phyloP scores from a whole-genome alignment of 1,284 basidiomycete genomes.

The Pseudozyma tsukubaensis region DNA sequence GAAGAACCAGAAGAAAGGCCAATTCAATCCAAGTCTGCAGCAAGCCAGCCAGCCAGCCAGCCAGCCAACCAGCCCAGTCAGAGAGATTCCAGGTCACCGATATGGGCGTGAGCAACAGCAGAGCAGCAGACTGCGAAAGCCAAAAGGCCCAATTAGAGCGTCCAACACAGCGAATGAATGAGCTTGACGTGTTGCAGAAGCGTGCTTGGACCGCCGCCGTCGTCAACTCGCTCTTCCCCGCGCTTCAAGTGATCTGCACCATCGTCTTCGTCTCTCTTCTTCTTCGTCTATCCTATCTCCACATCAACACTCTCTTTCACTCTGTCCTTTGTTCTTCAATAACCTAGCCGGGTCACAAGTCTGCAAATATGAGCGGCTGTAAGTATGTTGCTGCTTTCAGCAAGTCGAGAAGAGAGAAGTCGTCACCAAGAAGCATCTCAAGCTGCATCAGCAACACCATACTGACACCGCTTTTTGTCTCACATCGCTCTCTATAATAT shows the following conservation, averaged over 20 bases:
- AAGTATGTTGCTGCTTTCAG: slow-evolving; percentile 17
- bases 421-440: background rate
- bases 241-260: slow-evolving; percentile 21
- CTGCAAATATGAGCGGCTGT: slow-evolving; percentile 51
- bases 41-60: background rate
- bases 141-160: slow-evolving; percentile 4
- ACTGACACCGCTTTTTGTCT: slow-evolving; percentile 8
- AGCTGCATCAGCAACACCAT: slow-evolving; percentile 1
- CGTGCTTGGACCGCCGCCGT: background rate
- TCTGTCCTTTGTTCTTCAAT: slow-evolving; percentile 2
- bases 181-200: slow-evolving; percentile 8
- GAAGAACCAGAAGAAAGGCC: slow-evolving; percentile 15
- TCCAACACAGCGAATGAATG: slow-evolving; percentile 13
- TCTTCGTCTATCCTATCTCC: background rate
- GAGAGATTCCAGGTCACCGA: slow-evolving; percentile 26
- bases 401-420: background rate
- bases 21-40: background rate
- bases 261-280: slow-evolving; percentile 1
- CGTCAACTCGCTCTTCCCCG: slow-evolving; percentile 23
- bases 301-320: slow-evolving; percentile 9
- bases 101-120: too few relatives aligned
- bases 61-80: background rate
- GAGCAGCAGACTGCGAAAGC: background rate
- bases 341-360: slow-evolving; percentile 29
- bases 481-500: background rate